phyloP scores from a whole-genome alignment of 805 yeast genomes.

The Clavispora asparagi region DNA sequence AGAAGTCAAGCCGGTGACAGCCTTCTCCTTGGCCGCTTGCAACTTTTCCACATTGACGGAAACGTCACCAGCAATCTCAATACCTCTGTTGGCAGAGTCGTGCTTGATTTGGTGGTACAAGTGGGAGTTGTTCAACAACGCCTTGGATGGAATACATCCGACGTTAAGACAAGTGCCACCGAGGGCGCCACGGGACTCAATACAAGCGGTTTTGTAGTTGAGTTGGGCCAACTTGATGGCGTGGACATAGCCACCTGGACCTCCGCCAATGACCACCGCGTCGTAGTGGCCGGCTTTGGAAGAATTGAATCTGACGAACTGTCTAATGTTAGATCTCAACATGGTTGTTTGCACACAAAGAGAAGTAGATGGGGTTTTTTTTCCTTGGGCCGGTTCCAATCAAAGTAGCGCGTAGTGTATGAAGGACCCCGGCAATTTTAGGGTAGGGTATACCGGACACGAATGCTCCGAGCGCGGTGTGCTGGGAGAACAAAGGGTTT shows the following conservation, averaged over 20 bases:
- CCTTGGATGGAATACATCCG: conserved; percentile 98
- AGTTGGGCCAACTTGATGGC: conserved; percentile 98
- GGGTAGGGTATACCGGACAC: conserved; percentile 3
- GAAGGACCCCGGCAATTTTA: conserved; percentile 1
- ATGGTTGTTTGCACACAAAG: conserved; percentile 3
- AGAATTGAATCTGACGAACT: conserved; percentile 38
- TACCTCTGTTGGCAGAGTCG: conserved; percentile 86
- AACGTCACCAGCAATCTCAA: conserved; percentile 72
- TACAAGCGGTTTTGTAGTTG: conserved; percentile 90
- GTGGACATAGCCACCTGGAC: conserved; percentile 99
- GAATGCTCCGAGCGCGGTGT: conserved; percentile 2
- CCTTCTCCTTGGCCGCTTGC: conserved; percentile 88
- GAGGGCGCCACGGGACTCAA: conserved; percentile 91
- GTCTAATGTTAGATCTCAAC: conserved; percentile 22
- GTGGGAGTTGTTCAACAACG: conserved; percentile 90
- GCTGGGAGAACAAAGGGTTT: not conserved
- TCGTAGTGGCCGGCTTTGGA: conserved; percentile 63
- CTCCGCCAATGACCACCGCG: conserved; percentile 95
- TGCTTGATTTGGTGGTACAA: conserved; percentile 82
- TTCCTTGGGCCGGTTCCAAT: not conserved
- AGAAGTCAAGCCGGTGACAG: conserved; percentile 83
- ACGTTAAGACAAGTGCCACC: conserved; percentile 99
- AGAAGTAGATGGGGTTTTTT: conserved; percentile 3
- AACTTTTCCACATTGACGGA: conserved; percentile 69
- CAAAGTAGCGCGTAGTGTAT: not conserved